Conservation (phyloP, 225 moss, liverwort and hornwort genomes). For the Marchantia paleacea region DNA sequence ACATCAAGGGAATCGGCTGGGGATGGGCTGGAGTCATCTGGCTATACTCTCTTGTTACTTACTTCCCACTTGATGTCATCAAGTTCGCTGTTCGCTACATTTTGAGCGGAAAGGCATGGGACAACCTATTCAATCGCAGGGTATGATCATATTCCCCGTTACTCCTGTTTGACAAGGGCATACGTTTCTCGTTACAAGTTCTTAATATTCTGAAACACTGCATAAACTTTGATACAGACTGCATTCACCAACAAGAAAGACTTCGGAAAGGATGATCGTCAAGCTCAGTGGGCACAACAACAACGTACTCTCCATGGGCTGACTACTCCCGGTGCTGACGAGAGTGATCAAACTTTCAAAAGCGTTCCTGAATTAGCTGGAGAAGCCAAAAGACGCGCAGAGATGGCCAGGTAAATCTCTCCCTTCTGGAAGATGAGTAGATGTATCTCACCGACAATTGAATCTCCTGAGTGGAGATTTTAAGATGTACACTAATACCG, state of each 20-base stretch:
- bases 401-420: constrained; percentile 17
- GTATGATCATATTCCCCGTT: neutral
- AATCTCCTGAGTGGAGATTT: too few species aligned
- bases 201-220: too few species aligned
- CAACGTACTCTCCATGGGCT: constrained; percentile 73
- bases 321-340: constrained; percentile 44
- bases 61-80: constrained; percentile 46
- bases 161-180: too few species aligned
- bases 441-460: too few species aligned
- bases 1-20: constrained; percentile 50
- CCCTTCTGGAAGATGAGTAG: too few species aligned
- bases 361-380: constrained; percentile 13
- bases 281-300: constrained; percentile 77
- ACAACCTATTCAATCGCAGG: constrained; percentile 40
- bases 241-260: constrained; percentile 67
- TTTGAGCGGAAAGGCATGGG: constrained; percentile 76
- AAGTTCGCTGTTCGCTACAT: constrained; percentile 55
- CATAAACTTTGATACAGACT: constrained; percentile 30
- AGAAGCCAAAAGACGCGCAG: constrained; percentile 21
- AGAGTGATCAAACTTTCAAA: constrained; percentile 17
- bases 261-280: constrained; percentile 70
- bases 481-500: too few species aligned
- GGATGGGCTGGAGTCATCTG: constrained; percentile 58
- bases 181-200: too few species aligned
- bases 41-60: constrained; percentile 43